Base-by-base conservation (phyloP, 1,139 yeast species). In the Yamadazyma diddensiae region DNA sequence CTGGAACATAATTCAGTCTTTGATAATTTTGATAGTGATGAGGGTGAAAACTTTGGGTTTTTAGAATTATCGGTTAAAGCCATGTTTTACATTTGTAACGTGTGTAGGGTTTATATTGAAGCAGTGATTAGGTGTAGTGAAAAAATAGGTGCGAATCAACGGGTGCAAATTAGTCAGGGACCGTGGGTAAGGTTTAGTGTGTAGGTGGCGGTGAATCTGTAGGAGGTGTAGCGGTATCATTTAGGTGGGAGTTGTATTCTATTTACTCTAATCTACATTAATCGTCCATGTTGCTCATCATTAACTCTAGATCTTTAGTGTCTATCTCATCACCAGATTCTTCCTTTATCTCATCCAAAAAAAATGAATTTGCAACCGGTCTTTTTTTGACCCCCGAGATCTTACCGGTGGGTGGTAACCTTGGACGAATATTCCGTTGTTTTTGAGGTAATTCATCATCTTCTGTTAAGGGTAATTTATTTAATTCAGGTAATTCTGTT, bases 351-450 rank as follows among this genome's bases (percentile, higher is more conserved):
- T 62, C 69, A 2, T 61, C 55, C 23, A 65, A 46, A 35, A 64
- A 72, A 48, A 70, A 83, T 0, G 83, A 71, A 29, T 57, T 70
- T 1, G 75, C 62, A 6, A 79, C 58, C 9, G 70, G 53, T 48
- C 73, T 79, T 62, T 82, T 86, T 61, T 86, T 88, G 21, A 79
- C 65, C 2, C 76, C 69, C 0, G 83, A 59, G 24, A 92, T 85
- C 55, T 86, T 90, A 28, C 97, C 98, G 8, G 90, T 87, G 0
- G 97, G 97, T 2, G 97, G 97, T 29, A 92, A 66, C 50, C 92
- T 81, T 1, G 96, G 86, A 42, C 94, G 73, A n/a, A 76, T 71
- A 41, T 82, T 79, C 32, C 90, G 66, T 54, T 83, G 92, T 46
- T 84, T 83, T 41, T 83, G 79, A 1, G 95, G 88, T 46, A 86